Conservation (phyloP, 2,329 filamentous ascomycete genomes). For the Aspergillus sp. region DNA sequence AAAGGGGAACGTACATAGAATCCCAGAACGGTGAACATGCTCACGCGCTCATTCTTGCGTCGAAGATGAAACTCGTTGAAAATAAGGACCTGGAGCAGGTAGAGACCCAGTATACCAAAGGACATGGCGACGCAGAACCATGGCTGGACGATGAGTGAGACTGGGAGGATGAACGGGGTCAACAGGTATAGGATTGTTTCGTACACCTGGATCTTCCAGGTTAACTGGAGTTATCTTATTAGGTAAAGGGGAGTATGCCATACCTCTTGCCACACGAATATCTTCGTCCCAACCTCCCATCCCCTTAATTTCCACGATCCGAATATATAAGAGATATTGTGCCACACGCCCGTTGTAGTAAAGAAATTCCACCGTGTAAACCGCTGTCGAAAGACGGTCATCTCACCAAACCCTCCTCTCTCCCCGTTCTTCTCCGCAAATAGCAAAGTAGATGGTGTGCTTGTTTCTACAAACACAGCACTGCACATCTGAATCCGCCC, state of each 20-base stretch:
- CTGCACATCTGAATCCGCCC: conserved; percentile 56
- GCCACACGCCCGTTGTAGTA: conserved; percentile 55
- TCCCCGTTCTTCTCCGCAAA: conserved; percentile 47
- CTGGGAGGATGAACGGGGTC: background rate
- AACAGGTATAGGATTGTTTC: background rate
- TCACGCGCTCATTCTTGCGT: conserved; percentile 49
- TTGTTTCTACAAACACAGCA: conserved; percentile 56
- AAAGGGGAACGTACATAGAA: conserved; percentile 41
- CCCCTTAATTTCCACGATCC: conserved; percentile 53
- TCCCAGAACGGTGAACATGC: conserved; percentile 41
- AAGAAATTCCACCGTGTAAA: conserved; percentile 60
- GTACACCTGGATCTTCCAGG: conserved; percentile 22
- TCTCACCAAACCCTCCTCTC: conserved; percentile 57
- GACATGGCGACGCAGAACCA: conserved; percentile 47
- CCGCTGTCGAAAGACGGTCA: conserved; percentile 57
- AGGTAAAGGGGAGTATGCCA: background rate
- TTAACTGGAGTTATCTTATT: conserved; percentile 45
- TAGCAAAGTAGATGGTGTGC: conserved; percentile 49
- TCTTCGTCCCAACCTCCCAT: conserved; percentile 56
- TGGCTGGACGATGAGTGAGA: conserved; percentile 35
- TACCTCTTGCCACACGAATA: conserved; percentile 55
- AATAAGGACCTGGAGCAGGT: conserved; percentile 49
- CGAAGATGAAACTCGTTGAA: conserved; percentile 57
- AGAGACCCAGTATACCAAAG: conserved; percentile 44
- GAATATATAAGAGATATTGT: conserved; percentile 54